phyloP scores from a whole-genome alignment of 2,329 filamentous ascomycete genomes.

The Lasiodiplodia theobromae region DNA sequence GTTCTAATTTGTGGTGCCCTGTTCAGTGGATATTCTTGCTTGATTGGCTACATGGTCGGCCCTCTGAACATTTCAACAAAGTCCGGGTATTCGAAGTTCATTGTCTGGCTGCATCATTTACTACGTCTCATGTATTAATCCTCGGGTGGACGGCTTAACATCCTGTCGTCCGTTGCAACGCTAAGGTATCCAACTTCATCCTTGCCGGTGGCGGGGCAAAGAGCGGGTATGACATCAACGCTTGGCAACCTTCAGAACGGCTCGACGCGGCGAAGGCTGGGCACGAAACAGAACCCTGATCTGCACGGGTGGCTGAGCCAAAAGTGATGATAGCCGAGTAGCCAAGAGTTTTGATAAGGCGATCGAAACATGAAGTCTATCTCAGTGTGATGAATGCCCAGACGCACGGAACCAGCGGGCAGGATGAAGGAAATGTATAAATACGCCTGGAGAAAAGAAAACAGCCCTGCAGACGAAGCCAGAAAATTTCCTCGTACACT shows the following conservation, averaged over 20 bases:
- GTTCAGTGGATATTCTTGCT: too few relatives aligned
- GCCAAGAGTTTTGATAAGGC: background rate
- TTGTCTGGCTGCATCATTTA: too few relatives aligned
- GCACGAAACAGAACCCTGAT: background rate
- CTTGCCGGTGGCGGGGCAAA: background rate
- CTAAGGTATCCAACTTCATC: too few relatives aligned
- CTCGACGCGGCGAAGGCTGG: background rate
- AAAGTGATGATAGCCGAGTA: background rate
- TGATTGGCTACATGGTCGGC: too few relatives aligned
- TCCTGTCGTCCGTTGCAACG: too few relatives aligned
- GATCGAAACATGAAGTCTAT: background rate
- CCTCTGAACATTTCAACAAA: too few relatives aligned
- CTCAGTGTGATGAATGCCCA: background rate
- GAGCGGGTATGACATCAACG: background rate
- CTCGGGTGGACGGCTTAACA: too few relatives aligned
- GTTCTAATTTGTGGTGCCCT: too few relatives aligned
- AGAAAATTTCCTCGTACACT: background rate
- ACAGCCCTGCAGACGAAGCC: fast-evolving
- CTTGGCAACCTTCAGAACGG: background rate
- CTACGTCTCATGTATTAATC: too few relatives aligned
- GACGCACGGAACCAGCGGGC: background rate
- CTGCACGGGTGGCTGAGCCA: background rate
- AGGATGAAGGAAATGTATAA: fast-evolving
- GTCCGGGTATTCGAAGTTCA: too few relatives aligned
- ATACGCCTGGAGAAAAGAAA: background rate